A percentile compares a stretch with the other conserved stretches of the same genome.
Conservation (phyloP, 805 yeast species). For the Teunomyces cretensis region DNA sequence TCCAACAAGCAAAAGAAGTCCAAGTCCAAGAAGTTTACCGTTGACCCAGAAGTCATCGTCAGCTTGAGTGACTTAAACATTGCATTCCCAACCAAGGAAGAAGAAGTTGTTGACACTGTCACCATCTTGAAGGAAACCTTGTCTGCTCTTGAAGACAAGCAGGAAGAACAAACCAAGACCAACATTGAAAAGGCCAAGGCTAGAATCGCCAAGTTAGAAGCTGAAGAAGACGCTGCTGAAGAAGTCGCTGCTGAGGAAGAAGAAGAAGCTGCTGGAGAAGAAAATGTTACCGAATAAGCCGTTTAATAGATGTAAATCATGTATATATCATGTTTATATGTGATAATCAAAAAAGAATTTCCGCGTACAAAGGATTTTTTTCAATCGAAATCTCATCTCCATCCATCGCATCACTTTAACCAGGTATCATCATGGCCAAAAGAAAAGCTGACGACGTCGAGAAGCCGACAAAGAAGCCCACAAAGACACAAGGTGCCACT, state of each 20-base stretch:
- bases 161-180: constrained; percentile 76
- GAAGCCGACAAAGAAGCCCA: constrained; percentile 30
- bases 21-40: constrained; percentile 58
- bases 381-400: not conserved
- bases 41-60: constrained; percentile 79
- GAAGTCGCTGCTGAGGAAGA: constrained; percentile 44
- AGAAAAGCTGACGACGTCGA: constrained; percentile 19
- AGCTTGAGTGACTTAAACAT: constrained; percentile 74
- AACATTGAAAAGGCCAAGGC: constrained; percentile 76
- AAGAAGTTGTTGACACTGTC: constrained; percentile 65
- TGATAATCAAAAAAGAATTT: not conserved
- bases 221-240: constrained; percentile 33
- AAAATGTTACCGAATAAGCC: constrained; percentile 21
- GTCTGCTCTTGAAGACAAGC: constrained; percentile 63
- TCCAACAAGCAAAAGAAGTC: constrained; percentile 52
- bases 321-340: not conserved
- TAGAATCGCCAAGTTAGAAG: constrained; percentile 68
- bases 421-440: constrained; percentile 15
- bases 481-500: constrained; percentile 19
- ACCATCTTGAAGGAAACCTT: constrained; percentile 71
- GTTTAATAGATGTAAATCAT: constrained; percentile 1
- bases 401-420: not conserved
- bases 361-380: not conserved
- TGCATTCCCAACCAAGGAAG: constrained; percentile 73
- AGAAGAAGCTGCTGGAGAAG: constrained; percentile 21